These are phyloP conservation scores for Salix exigua DNA, from an alignment of 345 rosid genomes.

Conservation along the genomic window DNA sequence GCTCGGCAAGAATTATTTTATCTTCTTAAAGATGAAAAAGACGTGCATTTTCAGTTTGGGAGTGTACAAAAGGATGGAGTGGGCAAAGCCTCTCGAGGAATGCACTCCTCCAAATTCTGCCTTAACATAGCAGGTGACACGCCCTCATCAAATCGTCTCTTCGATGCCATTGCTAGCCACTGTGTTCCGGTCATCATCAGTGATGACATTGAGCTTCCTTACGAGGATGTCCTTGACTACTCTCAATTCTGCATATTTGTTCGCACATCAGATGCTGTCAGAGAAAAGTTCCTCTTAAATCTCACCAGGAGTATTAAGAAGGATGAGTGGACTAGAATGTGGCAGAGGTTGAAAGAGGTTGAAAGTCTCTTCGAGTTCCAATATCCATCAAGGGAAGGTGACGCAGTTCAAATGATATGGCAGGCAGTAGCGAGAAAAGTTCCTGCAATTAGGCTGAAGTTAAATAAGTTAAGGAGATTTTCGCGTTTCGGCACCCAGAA, in stretches of 20 bases:
- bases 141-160: conserved; percentile 94
- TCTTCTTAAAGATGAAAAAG: conserved; percentile 73
- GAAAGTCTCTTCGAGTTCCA: conserved; percentile 54
- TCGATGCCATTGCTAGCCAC: conserved; percentile 92
- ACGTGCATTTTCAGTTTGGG: conserved; percentile 83
- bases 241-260: conserved; percentile 81
- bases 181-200: conserved; percentile 91
- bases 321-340: conserved; percentile 78
- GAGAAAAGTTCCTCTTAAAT: conserved; percentile 58
- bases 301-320: conserved; percentile 55
- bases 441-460: conserved; percentile 53
- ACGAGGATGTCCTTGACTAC: conserved; percentile 84
- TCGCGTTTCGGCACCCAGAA: conserved; percentile 17
- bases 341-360: conserved; percentile 57
- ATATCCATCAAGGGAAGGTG: conserved; percentile 57
- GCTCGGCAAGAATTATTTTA: conserved; percentile 74
- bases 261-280: conserved; percentile 72
- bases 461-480: conserved; percentile 59
- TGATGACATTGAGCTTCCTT: conserved; percentile 91
- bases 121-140: conserved; percentile 97
- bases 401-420: conserved; percentile 94
- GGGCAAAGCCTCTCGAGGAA: conserved; percentile 62
- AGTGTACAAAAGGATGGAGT: conserved; percentile 67
- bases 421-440: conserved; percentile 76
- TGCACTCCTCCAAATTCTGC: conserved; percentile 86